Evolutionary conservation across 192 early-diverging fungal species (phyloP), one percentile per base, ranked within the genome.

Genomic region (Rhizophagus prolifer): DNA sequence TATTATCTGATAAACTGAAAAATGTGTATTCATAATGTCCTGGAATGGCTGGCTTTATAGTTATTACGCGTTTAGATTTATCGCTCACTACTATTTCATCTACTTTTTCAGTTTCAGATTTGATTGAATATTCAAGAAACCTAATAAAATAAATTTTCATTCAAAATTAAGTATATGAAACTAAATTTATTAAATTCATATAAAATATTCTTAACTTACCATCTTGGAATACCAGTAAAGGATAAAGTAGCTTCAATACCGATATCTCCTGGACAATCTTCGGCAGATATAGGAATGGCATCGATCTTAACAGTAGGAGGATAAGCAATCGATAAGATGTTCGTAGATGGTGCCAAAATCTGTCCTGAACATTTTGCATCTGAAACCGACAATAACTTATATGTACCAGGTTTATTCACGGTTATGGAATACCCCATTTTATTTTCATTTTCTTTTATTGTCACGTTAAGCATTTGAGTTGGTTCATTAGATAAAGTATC

Each of bases 281-380:
- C 65, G 36, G 75, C 64, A 8, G 75, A 47, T 68, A 76, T 76
- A 64, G 75, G 75, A n/a, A 54, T 59, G 8, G 64, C n/a, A 10
- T 76, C 75, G 8, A 76, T 38, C 46, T 67, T 76, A 25, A 76
- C 64, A 13, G 75, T 60, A 7, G 75, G 75, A 13, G 75, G 65
- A 38, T 47, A 23, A 12, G 58, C 75, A 12, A 60, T 31, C 2
- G 67, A 58, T 46, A 76, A 41, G 25, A n/a, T 58, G 10, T 41
- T 58, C 5, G 13, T 65, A 34, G 75, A 76, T 23, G 75, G 75
- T 25, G 50, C 64, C 19, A 76, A 58, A 58, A 76, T 25, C 47
- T 67, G 46, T 21, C 81, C 85, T 5, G 36, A 12, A 50, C 85
- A 86, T 36, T 72, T 78, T 7, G 72, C 36, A 70, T 86, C 82